These are phyloP conservation scores for Aspergillus sparsus DNA, from an alignment of 495 filamentous ascomycete genomes.

Conservation along the genomic window DNA sequence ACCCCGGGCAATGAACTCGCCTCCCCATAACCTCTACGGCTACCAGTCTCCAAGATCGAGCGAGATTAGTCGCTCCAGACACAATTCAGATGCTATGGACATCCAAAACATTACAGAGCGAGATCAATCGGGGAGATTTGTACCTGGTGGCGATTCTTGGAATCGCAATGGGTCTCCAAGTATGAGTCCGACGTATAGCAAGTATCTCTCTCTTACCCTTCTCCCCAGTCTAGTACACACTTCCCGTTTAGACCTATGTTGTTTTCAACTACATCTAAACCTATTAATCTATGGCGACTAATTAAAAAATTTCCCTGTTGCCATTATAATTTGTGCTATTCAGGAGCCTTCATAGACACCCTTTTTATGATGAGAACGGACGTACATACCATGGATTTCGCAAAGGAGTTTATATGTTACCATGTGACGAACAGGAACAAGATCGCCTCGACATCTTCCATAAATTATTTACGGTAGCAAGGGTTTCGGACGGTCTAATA, in stretches of 20 bases:
- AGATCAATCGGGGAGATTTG: slow-evolving; percentile 33
- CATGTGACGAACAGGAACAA: slow-evolving; percentile 63
- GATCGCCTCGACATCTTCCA: slow-evolving; percentile 80
- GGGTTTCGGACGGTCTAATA: slow-evolving; percentile 53
- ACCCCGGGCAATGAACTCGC: slow-evolving; percentile 23
- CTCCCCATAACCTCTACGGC: slow-evolving; percentile 30
- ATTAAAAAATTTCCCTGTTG: slow-evolving; percentile 13
- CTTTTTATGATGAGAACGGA: slow-evolving; percentile 47
- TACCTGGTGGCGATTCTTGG: slow-evolving; percentile 26
- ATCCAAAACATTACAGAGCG: slow-evolving; percentile 44
- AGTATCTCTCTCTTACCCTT: slow-evolving; percentile 35
- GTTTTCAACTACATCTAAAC: slow-evolving; percentile 1
- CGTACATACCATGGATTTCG: slow-evolving; percentile 52
- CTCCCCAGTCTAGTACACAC: neutral
- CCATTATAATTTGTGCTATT: slow-evolving; percentile 2
- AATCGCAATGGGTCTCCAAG: slow-evolving; percentile 38
- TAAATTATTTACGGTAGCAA: slow-evolving; percentile 69
- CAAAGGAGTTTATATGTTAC: slow-evolving; percentile 50
- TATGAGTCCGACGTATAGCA: slow-evolving; percentile 30
- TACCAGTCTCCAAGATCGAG: slow-evolving; percentile 34
- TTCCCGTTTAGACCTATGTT: neutral
- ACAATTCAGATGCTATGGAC: slow-evolving; percentile 48
- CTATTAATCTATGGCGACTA: slow-evolving; percentile 20
- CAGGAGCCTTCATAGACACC: slow-evolving; percentile 41
- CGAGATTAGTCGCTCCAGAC: slow-evolving; percentile 36